phyloP scores from a whole-genome alignment of 345 rosid species.

The Gossypium bickii region DNA sequence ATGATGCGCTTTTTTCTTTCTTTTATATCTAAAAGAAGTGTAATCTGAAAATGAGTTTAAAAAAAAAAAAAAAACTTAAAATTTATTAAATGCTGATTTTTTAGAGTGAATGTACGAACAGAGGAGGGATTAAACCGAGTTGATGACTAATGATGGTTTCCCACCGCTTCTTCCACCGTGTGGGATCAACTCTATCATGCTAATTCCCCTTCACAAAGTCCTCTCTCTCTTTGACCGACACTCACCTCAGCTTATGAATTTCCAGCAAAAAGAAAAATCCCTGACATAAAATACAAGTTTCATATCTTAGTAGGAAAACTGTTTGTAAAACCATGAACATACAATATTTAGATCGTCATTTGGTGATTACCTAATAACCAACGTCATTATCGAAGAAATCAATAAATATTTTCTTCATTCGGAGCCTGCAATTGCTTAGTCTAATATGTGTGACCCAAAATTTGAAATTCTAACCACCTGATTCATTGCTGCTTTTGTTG shows the following conservation, averaged over 20 bases:
- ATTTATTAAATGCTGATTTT: too few species aligned
- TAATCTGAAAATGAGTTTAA: too few species aligned
- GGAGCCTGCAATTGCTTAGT: slow-evolving; percentile 1
- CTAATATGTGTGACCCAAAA: slow-evolving; percentile 5
- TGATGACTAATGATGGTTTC: slow-evolving; percentile 42
- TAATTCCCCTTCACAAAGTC: slow-evolving; percentile 19
- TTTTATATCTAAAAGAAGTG: too few species aligned
- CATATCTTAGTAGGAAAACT: background rate
- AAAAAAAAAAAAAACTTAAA: too few species aligned
- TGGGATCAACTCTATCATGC: slow-evolving; percentile 49
- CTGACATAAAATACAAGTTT: background rate
- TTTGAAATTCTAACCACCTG: slow-evolving; percentile 13
- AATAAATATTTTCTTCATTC: background rate
- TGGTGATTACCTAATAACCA: slow-evolving; percentile 2
- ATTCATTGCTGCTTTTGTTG: slow-evolving; percentile 18
- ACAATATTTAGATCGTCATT: background rate
- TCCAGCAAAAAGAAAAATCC: background rate
- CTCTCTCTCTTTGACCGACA: background rate
- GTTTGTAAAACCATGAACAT: background rate
- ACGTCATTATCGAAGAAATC: background rate
- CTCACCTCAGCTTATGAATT: background rate
- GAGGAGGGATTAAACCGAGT: too few species aligned
- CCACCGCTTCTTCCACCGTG: slow-evolving; percentile 66
- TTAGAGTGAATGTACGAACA: too few species aligned
- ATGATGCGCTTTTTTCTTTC: slow-evolving; percentile 28